Evolutionary conservation across 2,329 filamentous ascomycete genomes (phyloP).

Genomic region (Endocalyx cinctus): DNA sequence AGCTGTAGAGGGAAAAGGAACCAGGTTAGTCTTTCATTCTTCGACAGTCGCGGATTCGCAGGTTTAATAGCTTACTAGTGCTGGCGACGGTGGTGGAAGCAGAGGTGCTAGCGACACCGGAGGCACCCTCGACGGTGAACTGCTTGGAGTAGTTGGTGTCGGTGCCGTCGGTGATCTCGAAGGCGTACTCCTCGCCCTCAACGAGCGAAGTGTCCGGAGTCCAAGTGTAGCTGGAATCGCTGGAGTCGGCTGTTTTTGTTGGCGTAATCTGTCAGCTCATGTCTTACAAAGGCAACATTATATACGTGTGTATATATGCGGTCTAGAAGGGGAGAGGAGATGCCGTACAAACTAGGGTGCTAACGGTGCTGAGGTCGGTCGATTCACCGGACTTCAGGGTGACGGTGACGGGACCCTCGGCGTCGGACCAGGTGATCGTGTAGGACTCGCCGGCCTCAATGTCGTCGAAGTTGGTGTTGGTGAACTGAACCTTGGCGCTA

Average conservation of each 20-base stretch:
- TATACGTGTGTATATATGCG: too few relatives aligned
- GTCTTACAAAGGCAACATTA: too few relatives aligned
- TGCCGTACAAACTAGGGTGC: slow-evolving; percentile 34
- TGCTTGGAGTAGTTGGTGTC: slow-evolving; percentile 40
- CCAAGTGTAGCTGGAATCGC: slow-evolving; percentile 34
- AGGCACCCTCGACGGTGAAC: slow-evolving; percentile 30
- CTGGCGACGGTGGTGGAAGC: slow-evolving; percentile 11
- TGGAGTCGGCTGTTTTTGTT: slow-evolving; percentile 26
- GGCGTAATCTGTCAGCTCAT: slow-evolving; percentile 3
- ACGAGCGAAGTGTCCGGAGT: slow-evolving; percentile 30
- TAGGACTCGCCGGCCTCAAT: slow-evolving; percentile 36
- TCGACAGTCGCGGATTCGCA: too few relatives aligned
- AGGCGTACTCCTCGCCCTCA: slow-evolving; percentile 37
- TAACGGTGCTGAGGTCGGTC: slow-evolving; percentile 30
- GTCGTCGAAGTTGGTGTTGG: slow-evolving; percentile 29
- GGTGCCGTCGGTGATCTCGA: slow-evolving; percentile 38
- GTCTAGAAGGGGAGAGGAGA: too few relatives aligned
- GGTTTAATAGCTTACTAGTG: too few relatives aligned
- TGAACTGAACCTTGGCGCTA: slow-evolving; percentile 26
- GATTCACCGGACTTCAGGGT: slow-evolving; percentile 34
- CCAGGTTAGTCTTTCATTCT: slow-evolving; percentile 7
- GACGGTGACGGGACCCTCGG: slow-evolving; percentile 37
- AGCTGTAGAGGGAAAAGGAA: slow-evolving; percentile 10
- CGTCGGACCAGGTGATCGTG: slow-evolving; percentile 38
- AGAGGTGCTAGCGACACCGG: slow-evolving; percentile 10